Percentiles rank a stretch among this genome's conserved stretches.
phyloP scores from a whole-genome alignment of 2,329 filamentous ascomycete species.

The Curvularia verruculosa region DNA sequence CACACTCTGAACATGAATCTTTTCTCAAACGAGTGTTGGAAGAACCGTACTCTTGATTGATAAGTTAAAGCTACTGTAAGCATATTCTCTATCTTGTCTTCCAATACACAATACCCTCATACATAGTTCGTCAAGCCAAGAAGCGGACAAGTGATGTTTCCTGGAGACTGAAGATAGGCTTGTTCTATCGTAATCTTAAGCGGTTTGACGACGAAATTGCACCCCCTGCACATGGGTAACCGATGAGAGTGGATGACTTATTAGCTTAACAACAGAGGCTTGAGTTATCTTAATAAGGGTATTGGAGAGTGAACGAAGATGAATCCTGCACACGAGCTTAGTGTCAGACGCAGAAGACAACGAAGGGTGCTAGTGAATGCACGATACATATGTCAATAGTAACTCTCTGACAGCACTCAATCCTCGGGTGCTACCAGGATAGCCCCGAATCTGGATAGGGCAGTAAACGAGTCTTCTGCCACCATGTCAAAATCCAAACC shows the following conservation, averaged over 20 bases:
- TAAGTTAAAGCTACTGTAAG: not conserved
- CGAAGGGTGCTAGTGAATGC: not conserved
- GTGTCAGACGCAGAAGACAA: not conserved
- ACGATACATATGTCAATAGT: not conserved
- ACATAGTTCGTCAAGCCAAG: not conserved
- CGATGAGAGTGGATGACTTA: not conserved
- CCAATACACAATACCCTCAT: not conserved
- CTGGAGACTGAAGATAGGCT: not conserved
- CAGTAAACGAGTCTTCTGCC: not conserved
- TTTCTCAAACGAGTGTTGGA: not conserved
- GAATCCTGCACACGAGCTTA: not conserved
- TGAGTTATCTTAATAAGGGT: not conserved
- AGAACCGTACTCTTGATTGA: not conserved
- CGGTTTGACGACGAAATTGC: not conserved
- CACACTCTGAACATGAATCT: too few relatives aligned
- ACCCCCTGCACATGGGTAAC: not conserved
- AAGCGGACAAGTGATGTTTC: not conserved
- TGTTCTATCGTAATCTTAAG: not conserved
- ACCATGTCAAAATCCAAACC: too few relatives aligned
- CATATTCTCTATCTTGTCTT: not conserved
- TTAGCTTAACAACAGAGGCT: not conserved
- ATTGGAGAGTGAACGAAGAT: not conserved
- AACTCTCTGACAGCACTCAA: not conserved
- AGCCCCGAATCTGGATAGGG: constrained; percentile 15
- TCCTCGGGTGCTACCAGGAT: constrained; percentile 1